Evolutionary conservation across 768 basidiomycete genomes (phyloP).

Genomic region (Boletus rubropictus): DNA sequence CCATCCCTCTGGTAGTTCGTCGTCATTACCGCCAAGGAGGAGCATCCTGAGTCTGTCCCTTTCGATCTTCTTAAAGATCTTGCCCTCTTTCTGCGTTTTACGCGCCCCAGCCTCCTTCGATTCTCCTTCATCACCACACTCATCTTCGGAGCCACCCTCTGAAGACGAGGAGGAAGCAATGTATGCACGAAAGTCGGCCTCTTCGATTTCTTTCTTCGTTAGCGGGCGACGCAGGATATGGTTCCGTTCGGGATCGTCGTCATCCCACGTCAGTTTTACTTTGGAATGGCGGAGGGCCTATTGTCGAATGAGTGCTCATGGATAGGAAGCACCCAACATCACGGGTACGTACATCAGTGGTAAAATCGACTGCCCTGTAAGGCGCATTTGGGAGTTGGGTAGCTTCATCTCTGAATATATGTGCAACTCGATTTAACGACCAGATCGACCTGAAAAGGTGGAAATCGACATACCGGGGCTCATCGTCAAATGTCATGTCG

Average conservation of each 20-base stretch:
- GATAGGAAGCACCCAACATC: not conserved
- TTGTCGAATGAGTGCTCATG: not conserved
- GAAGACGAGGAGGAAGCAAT: constrained; percentile 68
- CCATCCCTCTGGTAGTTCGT: constrained; percentile 84
- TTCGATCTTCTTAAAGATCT: constrained; percentile 37
- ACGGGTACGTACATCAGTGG: constrained; percentile 69
- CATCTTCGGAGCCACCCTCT: constrained; percentile 43
- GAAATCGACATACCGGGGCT: constrained; percentile 50
- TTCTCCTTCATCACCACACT: constrained; percentile 3
- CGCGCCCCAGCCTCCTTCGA: constrained; percentile 1
- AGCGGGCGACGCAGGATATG: constrained; percentile 74
- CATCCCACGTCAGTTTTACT: constrained; percentile 98
- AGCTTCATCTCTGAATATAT: constrained; percentile 68
- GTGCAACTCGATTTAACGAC: not conserved
- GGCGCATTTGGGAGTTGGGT: constrained; percentile 52
- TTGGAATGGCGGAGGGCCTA: constrained; percentile 96
- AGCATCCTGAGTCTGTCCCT: constrained; percentile 74
- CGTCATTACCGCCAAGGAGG: constrained; percentile 60
- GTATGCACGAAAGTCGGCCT: constrained; percentile 81
- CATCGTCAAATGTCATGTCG: constrained; percentile 77
- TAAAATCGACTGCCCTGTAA: constrained; percentile 81
- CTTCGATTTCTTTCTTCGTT: constrained; percentile 82
- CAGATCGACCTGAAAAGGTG: not conserved
- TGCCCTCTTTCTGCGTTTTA: constrained; percentile 14
- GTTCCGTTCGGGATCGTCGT: constrained; percentile 86